Evolutionary conservation across 2,329 filamentous ascomycete species (phyloP), one percentile per base, ranked within the genome.

Genomic region (Diaporthe destruens): DNA sequence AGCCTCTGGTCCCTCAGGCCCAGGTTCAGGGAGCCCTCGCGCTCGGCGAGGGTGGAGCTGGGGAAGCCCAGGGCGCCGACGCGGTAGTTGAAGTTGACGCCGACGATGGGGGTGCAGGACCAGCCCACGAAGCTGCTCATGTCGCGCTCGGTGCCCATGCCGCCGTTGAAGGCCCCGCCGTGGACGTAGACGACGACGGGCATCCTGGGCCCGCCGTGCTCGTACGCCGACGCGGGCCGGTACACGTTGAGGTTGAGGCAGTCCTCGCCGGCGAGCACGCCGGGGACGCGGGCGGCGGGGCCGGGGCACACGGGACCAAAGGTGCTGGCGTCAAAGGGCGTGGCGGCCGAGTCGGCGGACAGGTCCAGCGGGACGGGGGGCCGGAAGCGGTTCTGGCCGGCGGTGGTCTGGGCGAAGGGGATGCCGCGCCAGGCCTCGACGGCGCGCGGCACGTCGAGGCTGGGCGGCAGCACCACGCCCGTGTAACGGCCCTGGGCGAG

Each of bases 61-160:
- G 94, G 80, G 80, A 96, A 94, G 0, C 93, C 93, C 77, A 94
- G 84, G 6, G 89, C 87, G 2, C 90, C 90, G 63, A 93, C 85
- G 12, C 92, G 86, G 80, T 93, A 90, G 80, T 88, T 89, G 78
- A 91, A 87, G 78, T 85, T 88, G 66, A 92, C 85, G 44, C 84
- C 88, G 54, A 93, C 83, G 67, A 93, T 81, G 12, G 87, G 86
- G 56, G 81, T 78, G 34, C 82, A 81, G 3, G 86, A 81, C 82
- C 87, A 91, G 6, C 87, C 85, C 18, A 92, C 87, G 81, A 93
- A 89, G 47, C 87, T 88, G 0, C 85, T 86, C 74, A 92, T 88
- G 77, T 93, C 87, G 71, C 91, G 85, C 81, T 87, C 87, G 39
- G 82, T 78, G 67, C 87, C 85, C 76, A 80, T 76, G 49, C 88